Evolutionary conservation across 208 protist genomes (phyloP).

Genomic region (Crithidia expoeki): DNA sequence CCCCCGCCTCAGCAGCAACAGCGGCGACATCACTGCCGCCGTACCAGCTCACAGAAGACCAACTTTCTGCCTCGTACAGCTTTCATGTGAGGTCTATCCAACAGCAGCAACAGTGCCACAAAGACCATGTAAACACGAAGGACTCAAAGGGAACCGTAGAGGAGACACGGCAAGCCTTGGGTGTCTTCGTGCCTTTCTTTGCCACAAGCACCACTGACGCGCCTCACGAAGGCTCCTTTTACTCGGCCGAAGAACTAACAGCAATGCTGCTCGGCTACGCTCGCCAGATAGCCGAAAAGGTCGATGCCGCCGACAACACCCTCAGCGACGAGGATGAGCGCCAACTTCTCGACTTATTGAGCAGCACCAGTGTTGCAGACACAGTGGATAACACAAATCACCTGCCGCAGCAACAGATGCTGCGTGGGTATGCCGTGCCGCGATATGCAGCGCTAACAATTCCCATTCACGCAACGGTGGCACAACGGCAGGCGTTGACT

Average conservation of each 20-base stretch:
- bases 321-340: constrained; percentile 39
- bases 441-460: constrained; percentile 78
- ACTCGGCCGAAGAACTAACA: constrained; percentile 81
- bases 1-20: neutral
- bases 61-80: constrained; percentile 21
- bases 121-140: too few relatives aligned
- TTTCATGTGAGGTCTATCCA: constrained; percentile 18
- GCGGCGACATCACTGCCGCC: neutral
- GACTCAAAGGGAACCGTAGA: neutral
- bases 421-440: constrained; percentile 18
- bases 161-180: constrained; percentile 2
- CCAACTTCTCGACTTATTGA: constrained; percentile 2
- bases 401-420: neutral
- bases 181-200: constrained; percentile 28
- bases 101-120: neutral
- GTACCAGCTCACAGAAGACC: constrained; percentile 7
- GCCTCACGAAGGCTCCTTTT: constrained; percentile 32
- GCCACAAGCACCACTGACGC: neutral
- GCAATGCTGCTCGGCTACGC: constrained; percentile 88
- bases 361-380: neutral
- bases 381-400: too few relatives aligned
- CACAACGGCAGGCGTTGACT: constrained; percentile 85
- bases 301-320: constrained; percentile 43
- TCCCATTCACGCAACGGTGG: constrained; percentile 62
- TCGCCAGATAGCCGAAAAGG: constrained; percentile 57